These are phyloP conservation scores for Vigna reflexopilosa DNA, from an alignment of 306 rosid species.

Conservation along the genomic window DNA sequence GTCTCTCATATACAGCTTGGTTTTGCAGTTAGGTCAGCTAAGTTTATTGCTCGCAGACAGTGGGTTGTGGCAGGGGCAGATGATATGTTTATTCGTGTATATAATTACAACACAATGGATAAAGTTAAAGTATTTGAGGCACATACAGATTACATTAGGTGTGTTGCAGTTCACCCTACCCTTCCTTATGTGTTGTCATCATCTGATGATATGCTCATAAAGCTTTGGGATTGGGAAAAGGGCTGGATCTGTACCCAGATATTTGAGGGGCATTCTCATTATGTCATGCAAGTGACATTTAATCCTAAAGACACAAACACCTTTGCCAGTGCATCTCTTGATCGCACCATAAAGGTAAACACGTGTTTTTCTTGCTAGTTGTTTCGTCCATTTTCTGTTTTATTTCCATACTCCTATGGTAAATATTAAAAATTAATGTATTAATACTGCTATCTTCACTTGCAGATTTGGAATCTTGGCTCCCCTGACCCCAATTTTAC, in stretches of 20 bases:
- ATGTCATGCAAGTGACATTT: slow-evolving; percentile 99
- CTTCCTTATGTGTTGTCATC: slow-evolving; percentile 97
- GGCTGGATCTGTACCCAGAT: slow-evolving; percentile 99
- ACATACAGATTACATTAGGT: slow-evolving; percentile 96
- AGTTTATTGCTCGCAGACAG: slow-evolving; percentile 95
- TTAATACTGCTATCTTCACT: slow-evolving; percentile 37
- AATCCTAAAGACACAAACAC: slow-evolving; percentile 99
- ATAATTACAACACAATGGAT: slow-evolving; percentile 99
- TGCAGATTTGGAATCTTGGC: slow-evolving; percentile 98
- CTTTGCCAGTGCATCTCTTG: slow-evolving; percentile 99
- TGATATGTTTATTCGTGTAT: slow-evolving; percentile 96
- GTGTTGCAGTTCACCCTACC: slow-evolving; percentile 98
- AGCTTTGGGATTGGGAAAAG: slow-evolving; percentile 99
- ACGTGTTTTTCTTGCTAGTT: slow-evolving; percentile 33
- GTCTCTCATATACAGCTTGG: slow-evolving; percentile 44
- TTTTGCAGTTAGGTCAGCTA: slow-evolving; percentile 98
- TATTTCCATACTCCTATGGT: slow-evolving; percentile 24
- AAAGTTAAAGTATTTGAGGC: slow-evolving; percentile 98
- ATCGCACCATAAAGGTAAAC: slow-evolving; percentile 97
- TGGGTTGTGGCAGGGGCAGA: slow-evolving; percentile 99
- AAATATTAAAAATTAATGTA: slow-evolving; percentile 29
- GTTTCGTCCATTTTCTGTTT: slow-evolving; percentile 14
- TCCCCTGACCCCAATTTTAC: slow-evolving; percentile 99
- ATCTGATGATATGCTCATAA: slow-evolving; percentile 99
- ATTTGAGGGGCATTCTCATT: slow-evolving; percentile 99